These are phyloP conservation scores for Suillus americanus DNA, from an alignment of 768 basidiomycete species.

Conservation along the genomic window DNA sequence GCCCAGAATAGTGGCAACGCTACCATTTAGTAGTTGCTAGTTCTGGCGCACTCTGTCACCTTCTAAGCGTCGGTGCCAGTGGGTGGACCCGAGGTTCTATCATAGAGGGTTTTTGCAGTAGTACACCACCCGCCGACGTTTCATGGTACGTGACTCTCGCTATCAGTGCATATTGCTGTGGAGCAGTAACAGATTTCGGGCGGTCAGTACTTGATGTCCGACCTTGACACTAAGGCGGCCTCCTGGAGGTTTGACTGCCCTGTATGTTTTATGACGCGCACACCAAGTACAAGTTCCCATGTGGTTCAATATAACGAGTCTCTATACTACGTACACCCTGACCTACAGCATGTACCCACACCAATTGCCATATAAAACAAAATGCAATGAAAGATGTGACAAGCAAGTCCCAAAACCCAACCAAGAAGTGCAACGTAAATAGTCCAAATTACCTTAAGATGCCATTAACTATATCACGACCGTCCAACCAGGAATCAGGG, in stretches of 20 bases:
- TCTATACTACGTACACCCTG: neutral
- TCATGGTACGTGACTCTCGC: neutral
- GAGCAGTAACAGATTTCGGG: neutral
- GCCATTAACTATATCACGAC: conserved; percentile 6
- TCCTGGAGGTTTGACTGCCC: neutral
- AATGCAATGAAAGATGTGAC: neutral
- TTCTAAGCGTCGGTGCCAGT: no score
- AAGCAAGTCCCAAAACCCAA: neutral
- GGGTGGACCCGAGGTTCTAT: neutral
- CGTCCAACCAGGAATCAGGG: conserved; percentile 18
- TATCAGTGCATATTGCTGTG: neutral
- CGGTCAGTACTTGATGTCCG: neutral
- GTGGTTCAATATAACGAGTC: neutral
- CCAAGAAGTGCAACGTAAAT: neutral
- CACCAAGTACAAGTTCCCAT: neutral
- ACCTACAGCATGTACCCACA: neutral
- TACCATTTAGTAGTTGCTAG: neutral
- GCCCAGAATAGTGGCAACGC: neutral
- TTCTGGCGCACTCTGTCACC: neutral
- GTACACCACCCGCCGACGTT: neutral
- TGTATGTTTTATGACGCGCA: neutral
- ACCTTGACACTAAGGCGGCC: neutral
- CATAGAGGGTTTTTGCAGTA: neutral
- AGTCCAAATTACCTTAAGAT: neutral
- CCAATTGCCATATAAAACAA: neutral